A percentile compares a stretch with the other conserved stretches of the same genome.
phyloP scores from a whole-genome alignment of 495 filamentous ascomycete species.

The Collariella sp. region DNA sequence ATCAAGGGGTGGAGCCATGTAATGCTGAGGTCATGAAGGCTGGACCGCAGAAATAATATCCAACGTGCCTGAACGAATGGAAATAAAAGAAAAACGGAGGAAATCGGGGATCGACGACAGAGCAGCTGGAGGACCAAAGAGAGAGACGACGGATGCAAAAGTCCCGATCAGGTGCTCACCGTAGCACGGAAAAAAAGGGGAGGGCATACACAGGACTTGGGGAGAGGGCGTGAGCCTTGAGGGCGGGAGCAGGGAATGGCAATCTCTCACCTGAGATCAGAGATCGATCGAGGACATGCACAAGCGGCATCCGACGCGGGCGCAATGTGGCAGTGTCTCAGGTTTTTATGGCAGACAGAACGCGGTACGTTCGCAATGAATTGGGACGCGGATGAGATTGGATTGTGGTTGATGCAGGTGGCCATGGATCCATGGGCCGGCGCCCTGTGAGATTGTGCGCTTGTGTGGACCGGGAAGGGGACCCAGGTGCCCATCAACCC shows the following conservation, averaged over 20 bases:
- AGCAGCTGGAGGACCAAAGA: too few relatives aligned
- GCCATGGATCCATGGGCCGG: conserved; percentile 5
- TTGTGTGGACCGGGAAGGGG: conserved; percentile 3
- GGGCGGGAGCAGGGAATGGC: too few relatives aligned
- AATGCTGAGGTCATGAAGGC: neutral
- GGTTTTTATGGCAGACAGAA: conserved; percentile 2
- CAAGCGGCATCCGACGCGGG: conserved; percentile 2
- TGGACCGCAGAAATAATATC: neutral
- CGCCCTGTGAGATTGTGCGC: conserved; percentile 5
- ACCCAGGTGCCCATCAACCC: too few relatives aligned
- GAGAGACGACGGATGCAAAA: too few relatives aligned
- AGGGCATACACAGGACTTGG: neutral
- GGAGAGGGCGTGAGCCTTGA: too few relatives aligned
- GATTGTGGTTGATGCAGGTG: conserved; percentile 3
- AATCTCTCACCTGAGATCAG: conserved; percentile 4
- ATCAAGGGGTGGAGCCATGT: neutral
- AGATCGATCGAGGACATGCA: neutral
- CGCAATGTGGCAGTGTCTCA: neutral
- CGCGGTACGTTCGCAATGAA: neutral
- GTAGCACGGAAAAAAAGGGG: neutral
- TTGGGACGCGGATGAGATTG: conserved; percentile 1
- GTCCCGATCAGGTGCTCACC: neutral
- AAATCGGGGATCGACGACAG: too few relatives aligned
- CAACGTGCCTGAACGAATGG: too few relatives aligned
- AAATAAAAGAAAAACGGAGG: too few relatives aligned